A percentile compares a stretch with the other conserved stretches of the same genome.
These are phyloP conservation scores for Pythium biforme DNA, from an alignment of 352 stramenopile genomes.

Conservation along the genomic window DNA sequence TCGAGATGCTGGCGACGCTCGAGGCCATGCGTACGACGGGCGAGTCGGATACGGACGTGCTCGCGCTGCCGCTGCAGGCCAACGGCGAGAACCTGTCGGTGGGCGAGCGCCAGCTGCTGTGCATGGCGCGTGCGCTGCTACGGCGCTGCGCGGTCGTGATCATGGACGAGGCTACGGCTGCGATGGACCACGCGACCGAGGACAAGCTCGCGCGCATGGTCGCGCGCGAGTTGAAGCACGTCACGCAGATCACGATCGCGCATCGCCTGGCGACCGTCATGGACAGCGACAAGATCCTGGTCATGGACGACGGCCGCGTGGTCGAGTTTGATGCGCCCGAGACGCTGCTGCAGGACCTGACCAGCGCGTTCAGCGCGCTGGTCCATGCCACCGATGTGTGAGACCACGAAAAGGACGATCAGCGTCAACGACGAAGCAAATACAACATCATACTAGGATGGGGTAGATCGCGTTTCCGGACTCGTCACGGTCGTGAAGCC, in stretches of 20 bases:
- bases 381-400: not conserved
- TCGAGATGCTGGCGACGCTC: constrained; percentile 27
- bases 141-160: constrained; percentile 26
- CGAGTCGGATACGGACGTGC: not conserved
- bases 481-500: not conserved
- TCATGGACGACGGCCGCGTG: constrained; percentile 80
- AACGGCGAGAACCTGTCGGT: constrained; percentile 73
- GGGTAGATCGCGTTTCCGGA: no score
- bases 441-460: no score
- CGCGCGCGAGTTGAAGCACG: constrained; percentile 72
- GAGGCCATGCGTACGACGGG: not conserved
- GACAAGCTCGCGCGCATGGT: constrained; percentile 52
- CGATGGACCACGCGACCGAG: constrained; percentile 41
- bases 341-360: not conserved
- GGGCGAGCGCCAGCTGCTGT: constrained; percentile 39
- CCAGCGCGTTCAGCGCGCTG: not conserved
- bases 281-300: constrained; percentile 81
- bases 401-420: not conserved
- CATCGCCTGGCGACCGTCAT: constrained; percentile 91
- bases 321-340: constrained; percentile 16
- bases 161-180: constrained; percentile 47
- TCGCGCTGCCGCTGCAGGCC: constrained; percentile 40
- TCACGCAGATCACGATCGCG: constrained; percentile 93
- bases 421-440: no score
- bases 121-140: constrained; percentile 30